These are phyloP conservation scores for Paracoccidioides lutzii DNA, from an alignment of 2,329 filamentous ascomycete genomes.

Conservation along the genomic window DNA sequence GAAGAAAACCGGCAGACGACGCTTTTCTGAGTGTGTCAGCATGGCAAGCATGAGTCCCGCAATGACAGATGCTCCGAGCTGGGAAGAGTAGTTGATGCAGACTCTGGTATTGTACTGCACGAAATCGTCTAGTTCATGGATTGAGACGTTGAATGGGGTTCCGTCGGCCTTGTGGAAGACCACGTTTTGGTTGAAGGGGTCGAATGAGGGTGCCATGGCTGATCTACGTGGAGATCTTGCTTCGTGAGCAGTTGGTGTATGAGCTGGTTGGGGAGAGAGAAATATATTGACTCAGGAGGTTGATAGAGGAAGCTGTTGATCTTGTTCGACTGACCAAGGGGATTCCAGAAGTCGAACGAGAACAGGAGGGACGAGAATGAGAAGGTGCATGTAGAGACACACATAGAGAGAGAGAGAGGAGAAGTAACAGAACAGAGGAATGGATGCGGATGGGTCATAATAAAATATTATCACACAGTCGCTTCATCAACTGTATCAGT, in stretches of 20 bases:
- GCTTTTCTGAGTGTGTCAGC: conserved; percentile 54
- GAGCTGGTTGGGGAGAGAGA: not conserved
- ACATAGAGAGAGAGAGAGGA: not conserved
- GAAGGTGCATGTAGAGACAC: no score
- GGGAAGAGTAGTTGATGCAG: conserved; percentile 54
- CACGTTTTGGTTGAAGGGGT: conserved; percentile 42
- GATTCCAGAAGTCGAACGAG: not conserved
- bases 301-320: not conserved
- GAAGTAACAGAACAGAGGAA: not conserved
- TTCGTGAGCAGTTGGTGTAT: not conserved
- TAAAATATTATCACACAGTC: not conserved
- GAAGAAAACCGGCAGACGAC: conserved; percentile 50
- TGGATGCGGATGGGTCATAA: not conserved
- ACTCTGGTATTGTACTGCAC: conserved; percentile 36
- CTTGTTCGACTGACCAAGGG: not conserved
- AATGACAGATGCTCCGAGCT: conserved; percentile 55
- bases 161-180: conserved; percentile 36
- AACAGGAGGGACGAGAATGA: not conserved
- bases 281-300: not conserved
- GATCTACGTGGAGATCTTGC: not conserved
- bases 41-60: conserved; percentile 54
- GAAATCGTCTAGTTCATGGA: conserved; percentile 34
- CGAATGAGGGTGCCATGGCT: conserved; percentile 22
- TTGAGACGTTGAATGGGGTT: conserved; percentile 26
- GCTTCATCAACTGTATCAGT: not conserved